Conservation (phyloP, 2,329 filamentous ascomycete genomes). For the Coleophoma eucalyptorum region DNA sequence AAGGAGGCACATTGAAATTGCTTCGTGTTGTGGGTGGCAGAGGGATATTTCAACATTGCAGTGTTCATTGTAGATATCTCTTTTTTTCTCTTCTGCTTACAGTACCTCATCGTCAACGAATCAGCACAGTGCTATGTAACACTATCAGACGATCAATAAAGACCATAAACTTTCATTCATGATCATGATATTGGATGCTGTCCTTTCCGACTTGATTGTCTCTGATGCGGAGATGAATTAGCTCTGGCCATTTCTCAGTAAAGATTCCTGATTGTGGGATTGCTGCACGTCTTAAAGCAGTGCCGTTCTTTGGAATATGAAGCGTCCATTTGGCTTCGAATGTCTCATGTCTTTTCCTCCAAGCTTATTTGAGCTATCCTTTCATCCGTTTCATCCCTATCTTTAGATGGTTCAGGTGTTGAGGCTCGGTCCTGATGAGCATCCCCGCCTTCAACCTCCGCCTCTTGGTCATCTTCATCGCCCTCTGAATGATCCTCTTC, state of each 20-base stretch:
- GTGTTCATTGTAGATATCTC: conserved; percentile 21
- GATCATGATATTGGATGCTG: too few species aligned
- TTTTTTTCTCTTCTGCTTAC: conserved; percentile 9
- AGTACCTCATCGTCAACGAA: too few species aligned
- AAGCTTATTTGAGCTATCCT: conserved; percentile 19
- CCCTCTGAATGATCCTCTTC: conserved; percentile 29
- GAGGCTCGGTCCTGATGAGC: neutral
- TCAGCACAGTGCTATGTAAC: too few species aligned
- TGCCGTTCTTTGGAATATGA: too few species aligned
- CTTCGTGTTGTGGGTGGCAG: conserved; percentile 22
- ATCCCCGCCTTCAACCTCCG: conserved; percentile 15
- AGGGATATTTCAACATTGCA: conserved; percentile 22
- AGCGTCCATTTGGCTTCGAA: neutral
- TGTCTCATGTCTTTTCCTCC: conserved; percentile 24
- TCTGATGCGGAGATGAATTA: too few species aligned
- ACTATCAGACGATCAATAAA: too few species aligned
- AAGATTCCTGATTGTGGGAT: too few species aligned
- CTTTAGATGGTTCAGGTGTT: neutral
- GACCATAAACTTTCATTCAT: too few species aligned
- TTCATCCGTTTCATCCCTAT: too few species aligned
- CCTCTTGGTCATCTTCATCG: conserved; percentile 28
- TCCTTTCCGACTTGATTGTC: too few species aligned
- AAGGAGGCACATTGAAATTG: conserved; percentile 21
- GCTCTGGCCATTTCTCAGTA: too few species aligned
- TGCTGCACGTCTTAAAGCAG: too few species aligned